These are phyloP conservation scores for Shiraia bambusicola DNA, from an alignment of 2,329 filamentous ascomycete genomes.

Conservation along the genomic window DNA sequence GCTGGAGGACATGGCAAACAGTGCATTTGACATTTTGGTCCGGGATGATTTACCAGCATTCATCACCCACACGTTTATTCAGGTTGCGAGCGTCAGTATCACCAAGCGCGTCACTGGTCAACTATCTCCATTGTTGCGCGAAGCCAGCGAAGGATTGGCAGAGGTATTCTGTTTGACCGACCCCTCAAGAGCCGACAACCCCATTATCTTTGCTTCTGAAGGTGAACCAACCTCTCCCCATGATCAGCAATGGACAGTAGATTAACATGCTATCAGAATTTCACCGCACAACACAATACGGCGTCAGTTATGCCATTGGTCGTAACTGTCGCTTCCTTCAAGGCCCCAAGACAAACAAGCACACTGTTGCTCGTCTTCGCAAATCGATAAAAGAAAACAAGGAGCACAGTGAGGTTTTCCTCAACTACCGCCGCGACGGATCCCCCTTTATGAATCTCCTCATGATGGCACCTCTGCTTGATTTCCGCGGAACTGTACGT, in stretches of 20 bases:
- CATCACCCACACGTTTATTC: conserved; percentile 67
- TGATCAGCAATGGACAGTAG: neutral
- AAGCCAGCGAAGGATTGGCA: conserved; percentile 72
- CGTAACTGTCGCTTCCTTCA: conserved; percentile 79
- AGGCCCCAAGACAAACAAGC: conserved; percentile 68
- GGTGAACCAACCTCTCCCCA: conserved; percentile 49
- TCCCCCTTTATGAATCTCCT: conserved; percentile 76
- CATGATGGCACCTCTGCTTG: conserved; percentile 71
- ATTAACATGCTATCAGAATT: conserved; percentile 60
- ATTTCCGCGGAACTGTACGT: conserved; percentile 65
- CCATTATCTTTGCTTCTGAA: conserved; percentile 75
- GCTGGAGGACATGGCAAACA: conserved; percentile 63
- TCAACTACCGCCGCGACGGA: conserved; percentile 77
- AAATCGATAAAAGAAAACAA: conserved; percentile 61
- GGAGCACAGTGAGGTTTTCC: conserved; percentile 71
- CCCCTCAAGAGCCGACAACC: conserved; percentile 71
- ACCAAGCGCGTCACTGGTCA: conserved; percentile 68
- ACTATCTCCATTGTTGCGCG: conserved; percentile 62
- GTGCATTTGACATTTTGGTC: conserved; percentile 65
- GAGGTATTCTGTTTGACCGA: conserved; percentile 79
- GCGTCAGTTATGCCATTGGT: conserved; percentile 70
- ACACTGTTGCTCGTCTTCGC: conserved; percentile 62
- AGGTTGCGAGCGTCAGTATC: conserved; percentile 70
- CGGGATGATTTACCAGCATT: conserved; percentile 71
- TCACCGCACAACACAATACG: conserved; percentile 72